phyloP scores from a whole-genome alignment of 2,329 filamentous ascomycete species.

The Fusarium clavum region DNA sequence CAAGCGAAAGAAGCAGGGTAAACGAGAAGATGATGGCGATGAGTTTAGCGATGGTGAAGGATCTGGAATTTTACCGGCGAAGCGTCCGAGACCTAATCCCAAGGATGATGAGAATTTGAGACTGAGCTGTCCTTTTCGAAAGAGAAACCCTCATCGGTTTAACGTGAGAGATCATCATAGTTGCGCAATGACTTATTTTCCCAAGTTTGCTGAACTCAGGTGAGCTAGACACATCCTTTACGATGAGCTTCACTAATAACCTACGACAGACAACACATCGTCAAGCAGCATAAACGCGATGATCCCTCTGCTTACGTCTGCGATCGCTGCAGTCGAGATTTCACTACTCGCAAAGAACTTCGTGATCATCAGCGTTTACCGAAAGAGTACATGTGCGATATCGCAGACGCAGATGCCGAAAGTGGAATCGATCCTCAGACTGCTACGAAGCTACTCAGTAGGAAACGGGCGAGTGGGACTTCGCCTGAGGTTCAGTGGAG shows the following conservation, averaged over 20 bases:
- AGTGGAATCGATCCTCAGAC: constrained; percentile 56
- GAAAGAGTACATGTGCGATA: constrained; percentile 57
- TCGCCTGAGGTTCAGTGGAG: constrained; percentile 55
- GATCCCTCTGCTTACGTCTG: constrained; percentile 56
- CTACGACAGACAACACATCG: constrained; percentile 52
- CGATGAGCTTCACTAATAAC: accelerated
- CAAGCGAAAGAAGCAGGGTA: constrained; percentile 53
- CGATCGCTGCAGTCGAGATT: constrained; percentile 56
- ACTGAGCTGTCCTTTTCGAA: constrained; percentile 58
- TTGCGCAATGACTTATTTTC: constrained; percentile 58
- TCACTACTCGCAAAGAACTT: constrained; percentile 53
- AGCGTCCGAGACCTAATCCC: constrained; percentile 49
- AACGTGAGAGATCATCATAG: constrained; percentile 59
- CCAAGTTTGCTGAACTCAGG: constrained; percentile 56
- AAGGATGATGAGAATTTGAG: constrained; percentile 55
- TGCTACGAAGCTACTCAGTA: constrained; percentile 54
- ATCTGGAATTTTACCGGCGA: constrained; percentile 45
- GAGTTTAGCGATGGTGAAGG: constrained; percentile 53
- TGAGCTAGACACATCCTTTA: constrained; percentile 31
- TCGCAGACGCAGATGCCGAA: constrained; percentile 55
- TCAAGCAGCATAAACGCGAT: constrained; percentile 58
- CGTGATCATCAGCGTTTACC: constrained; percentile 56
- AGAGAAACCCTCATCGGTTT: constrained; percentile 58
- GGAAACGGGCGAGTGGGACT: constrained; percentile 54
- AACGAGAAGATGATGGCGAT: constrained; percentile 50